These are phyloP conservation scores for Fraxinus cuspidata DNA, from an alignment of 257 asterid species.

Conservation along the genomic window DNA sequence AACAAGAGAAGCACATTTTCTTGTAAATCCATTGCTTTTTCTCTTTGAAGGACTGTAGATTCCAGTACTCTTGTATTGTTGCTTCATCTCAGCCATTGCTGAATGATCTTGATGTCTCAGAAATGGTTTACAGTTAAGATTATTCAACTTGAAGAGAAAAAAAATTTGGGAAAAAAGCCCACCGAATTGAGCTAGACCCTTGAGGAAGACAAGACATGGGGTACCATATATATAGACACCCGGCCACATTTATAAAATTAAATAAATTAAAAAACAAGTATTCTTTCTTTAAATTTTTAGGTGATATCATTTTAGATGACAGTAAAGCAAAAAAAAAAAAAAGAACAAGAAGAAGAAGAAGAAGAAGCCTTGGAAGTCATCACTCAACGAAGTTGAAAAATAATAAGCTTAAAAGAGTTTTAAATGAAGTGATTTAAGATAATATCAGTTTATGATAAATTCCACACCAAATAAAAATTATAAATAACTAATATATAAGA, in stretches of 20 bases:
- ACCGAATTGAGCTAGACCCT: constrained; percentile 69
- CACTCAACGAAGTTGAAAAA: too few relatives aligned
- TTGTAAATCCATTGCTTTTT: constrained; percentile 54
- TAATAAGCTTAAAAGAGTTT: too few relatives aligned
- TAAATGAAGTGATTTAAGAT: too few relatives aligned
- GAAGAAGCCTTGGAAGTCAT: too few relatives aligned
- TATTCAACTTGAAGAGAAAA: not conserved
- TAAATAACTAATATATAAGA: too few relatives aligned
- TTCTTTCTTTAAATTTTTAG: too few relatives aligned
- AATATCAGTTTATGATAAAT: too few relatives aligned
- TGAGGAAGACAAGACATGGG: constrained; percentile 21
- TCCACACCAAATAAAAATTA: too few relatives aligned
- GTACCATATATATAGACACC: constrained; percentile 31
- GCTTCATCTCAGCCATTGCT: constrained; percentile 45
- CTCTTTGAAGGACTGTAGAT: constrained; percentile 22
- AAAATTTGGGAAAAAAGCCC: constrained; percentile 56
- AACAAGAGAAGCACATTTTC: constrained; percentile 68
- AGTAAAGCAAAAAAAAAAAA: too few relatives aligned
- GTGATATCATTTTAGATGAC: not conserved
- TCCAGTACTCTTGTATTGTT: constrained; percentile 23
- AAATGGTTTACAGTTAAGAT: not conserved
- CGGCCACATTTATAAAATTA: not conserved
- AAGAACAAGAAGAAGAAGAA: too few relatives aligned
- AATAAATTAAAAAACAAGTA: not conserved
- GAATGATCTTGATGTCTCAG: not conserved